These are phyloP conservation scores for Plasmodium reichenowi DNA, from an alignment of 169 alveolate genomes.

Conservation along the genomic window DNA sequence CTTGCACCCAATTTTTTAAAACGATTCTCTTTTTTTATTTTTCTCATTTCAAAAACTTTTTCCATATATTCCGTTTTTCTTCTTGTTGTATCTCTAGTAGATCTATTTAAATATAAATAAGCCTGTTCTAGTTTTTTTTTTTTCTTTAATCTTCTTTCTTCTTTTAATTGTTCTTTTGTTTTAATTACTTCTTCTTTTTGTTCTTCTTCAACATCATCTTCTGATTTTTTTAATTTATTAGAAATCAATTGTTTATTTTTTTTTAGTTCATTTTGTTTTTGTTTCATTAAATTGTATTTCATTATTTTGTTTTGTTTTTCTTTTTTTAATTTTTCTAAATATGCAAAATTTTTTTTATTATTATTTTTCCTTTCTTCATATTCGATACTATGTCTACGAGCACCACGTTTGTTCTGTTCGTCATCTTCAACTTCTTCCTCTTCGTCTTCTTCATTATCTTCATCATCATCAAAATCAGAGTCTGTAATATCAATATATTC, in stretches of 20 bases:
- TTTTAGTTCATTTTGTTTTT: conserved; percentile 22
- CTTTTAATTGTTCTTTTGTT: conserved; percentile 13
- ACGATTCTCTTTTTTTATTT: conserved; percentile 74
- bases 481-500: conserved; percentile 87
- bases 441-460: conserved; percentile 61
- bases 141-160: conserved; percentile 16
- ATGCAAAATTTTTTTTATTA: conserved; percentile 36
- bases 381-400: background rate
- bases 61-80: conserved; percentile 71
- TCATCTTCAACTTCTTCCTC: conserved; percentile 66
- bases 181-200: background rate
- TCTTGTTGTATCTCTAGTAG: conserved; percentile 71
- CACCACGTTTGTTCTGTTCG: conserved; percentile 1
- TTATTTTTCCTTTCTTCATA: conserved; percentile 41
- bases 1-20: conserved; percentile 66
- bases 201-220: background rate
- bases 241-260: background rate
- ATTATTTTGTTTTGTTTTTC: conserved; percentile 20
- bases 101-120: conserved; percentile 41
- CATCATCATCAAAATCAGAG: conserved; percentile 89
- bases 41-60: conserved; percentile 67
- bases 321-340: conserved; percentile 62
- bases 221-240: background rate
- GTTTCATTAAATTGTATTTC: conserved; percentile 46
- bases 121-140: conserved; percentile 21